These are phyloP conservation scores for Huntiella omanensis DNA, from an alignment of 2,329 filamentous ascomycete species.

Conservation along the genomic window DNA sequence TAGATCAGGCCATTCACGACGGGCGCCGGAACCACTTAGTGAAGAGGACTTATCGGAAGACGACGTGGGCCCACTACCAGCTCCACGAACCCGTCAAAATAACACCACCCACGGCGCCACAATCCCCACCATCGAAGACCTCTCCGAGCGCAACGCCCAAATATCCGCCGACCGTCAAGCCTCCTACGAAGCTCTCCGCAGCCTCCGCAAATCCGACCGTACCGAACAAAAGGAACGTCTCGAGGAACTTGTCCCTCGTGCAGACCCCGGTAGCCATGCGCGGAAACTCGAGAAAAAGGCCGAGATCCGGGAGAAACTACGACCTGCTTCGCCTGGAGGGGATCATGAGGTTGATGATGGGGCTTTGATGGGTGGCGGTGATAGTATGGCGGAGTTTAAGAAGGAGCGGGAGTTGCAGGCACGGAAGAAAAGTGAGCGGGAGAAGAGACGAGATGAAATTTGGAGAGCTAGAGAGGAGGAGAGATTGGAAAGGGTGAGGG, in stretches of 20 bases:
- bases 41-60: background rate
- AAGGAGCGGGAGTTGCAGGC: conserved; percentile 44
- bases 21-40: no score
- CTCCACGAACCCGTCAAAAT: conserved; percentile 18
- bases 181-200: conserved; percentile 33
- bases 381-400: conserved; percentile 49
- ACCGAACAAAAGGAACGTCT: conserved; percentile 49
- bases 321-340: conserved; percentile 44
- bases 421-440: conserved; percentile 64
- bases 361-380: conserved; percentile 60
- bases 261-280: conserved; percentile 67
- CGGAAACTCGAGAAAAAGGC: conserved; percentile 71
- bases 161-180: conserved; percentile 26
- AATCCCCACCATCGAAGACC: conserved; percentile 56
- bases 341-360: conserved; percentile 45
- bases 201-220: conserved; percentile 45
- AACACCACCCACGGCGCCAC: conserved; percentile 30
- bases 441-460: conserved; percentile 66
- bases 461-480: conserved; percentile 57
- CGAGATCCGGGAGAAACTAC: conserved; percentile 54
- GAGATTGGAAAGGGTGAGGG: conserved; percentile 55
- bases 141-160: conserved; percentile 41
- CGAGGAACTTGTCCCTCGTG: conserved; percentile 67
- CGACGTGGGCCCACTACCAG: conserved; percentile 8
- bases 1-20: no score